Evolutionary conservation across 1,139 yeast genomes (phyloP).

Genomic region (Pichia inconspicua): DNA sequence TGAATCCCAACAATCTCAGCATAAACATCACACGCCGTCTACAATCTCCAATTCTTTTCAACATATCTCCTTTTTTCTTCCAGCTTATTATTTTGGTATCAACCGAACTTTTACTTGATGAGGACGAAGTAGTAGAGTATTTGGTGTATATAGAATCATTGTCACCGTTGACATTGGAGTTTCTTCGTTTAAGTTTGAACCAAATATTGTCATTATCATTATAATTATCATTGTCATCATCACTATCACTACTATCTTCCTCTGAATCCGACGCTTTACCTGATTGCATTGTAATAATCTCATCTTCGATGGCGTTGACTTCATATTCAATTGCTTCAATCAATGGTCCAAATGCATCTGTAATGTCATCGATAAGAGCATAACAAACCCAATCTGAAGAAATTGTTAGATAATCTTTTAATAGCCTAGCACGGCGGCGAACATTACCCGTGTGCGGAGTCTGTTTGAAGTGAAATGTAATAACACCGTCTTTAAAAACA

Average conservation of each 20-base stretch:
- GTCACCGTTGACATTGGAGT: conserved; percentile 24
- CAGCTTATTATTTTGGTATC: conserved; percentile 63
- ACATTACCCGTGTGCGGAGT: conserved; percentile 97
- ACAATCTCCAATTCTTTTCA: conserved; percentile 89
- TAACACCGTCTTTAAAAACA: conserved; percentile 83
- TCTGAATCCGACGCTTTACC: conserved; percentile 43
- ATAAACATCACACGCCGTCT: conserved; percentile 91
- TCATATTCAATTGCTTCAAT: conserved; percentile 90
- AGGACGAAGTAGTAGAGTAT: not conserved
- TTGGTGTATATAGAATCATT: conserved; percentile 14
- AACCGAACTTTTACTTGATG: conserved; percentile 29
- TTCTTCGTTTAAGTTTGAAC: conserved; percentile 24
- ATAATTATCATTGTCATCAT: conserved; percentile 13
- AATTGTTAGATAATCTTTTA: conserved; percentile 81
- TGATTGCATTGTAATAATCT: conserved; percentile 78
- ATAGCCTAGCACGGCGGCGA: conserved; percentile 79
- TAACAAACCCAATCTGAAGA: conserved; percentile 96
- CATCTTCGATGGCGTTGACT: conserved; percentile 85
- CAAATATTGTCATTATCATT: conserved; percentile 17
- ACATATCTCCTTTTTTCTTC: conserved; percentile 91
- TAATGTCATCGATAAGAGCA: conserved; percentile 92
- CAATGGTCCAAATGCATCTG: conserved; percentile 96
- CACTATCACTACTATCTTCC: conserved; percentile 23
- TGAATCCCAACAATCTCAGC: conserved; percentile 73
- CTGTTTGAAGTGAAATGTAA: conserved; percentile 89